Evolutionary conservation across 2,329 filamentous ascomycete species (phyloP).

Genomic region (Penicillium psychrosexuale): DNA sequence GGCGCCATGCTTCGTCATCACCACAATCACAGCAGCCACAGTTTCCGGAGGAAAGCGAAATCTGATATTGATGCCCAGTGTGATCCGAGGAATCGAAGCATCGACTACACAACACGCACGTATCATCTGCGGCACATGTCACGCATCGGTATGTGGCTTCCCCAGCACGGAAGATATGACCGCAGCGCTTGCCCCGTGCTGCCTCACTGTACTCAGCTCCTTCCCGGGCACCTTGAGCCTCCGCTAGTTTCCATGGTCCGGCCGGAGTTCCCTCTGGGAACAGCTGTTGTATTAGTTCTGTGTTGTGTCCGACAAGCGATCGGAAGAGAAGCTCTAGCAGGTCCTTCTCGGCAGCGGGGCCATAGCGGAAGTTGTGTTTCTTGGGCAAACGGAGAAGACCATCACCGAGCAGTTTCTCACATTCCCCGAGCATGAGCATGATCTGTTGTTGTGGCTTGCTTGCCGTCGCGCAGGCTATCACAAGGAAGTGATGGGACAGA

Average conservation of each 20-base stretch:
- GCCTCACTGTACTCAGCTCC: constrained; percentile 92
- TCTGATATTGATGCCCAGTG: constrained; percentile 84
- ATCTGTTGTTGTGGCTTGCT: constrained; percentile 25
- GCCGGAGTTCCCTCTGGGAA: constrained; percentile 73
- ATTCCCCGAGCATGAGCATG: constrained; percentile 46
- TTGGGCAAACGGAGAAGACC: constrained; percentile 75
- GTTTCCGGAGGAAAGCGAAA: constrained; percentile 83
- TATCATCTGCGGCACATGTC: constrained; percentile 91
- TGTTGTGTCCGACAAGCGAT: constrained; percentile 73
- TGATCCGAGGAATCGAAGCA: constrained; percentile 97
- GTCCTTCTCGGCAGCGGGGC: constrained; percentile 64
- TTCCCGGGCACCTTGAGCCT: constrained; percentile 87
- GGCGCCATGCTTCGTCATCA: constrained; percentile 89
- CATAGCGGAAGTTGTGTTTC: constrained; percentile 72
- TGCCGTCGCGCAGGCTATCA: constrained; percentile 27
- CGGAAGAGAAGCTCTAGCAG: constrained; percentile 80
- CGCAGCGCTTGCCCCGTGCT: constrained; percentile 88
- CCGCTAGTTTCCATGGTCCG: constrained; percentile 69
- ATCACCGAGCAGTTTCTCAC: constrained; percentile 78
- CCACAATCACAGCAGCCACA: constrained; percentile 97
- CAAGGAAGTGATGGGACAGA: constrained; percentile 11
- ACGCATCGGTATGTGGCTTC: constrained; percentile 94
- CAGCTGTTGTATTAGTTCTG: constrained; percentile 71
- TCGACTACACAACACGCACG: constrained; percentile 87
- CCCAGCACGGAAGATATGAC: constrained; percentile 92